Evolutionary conservation across 1,284 basidiomycete genomes (phyloP), one percentile per base, ranked within the genome.

Genomic region (Phlebopus sp.): DNA sequence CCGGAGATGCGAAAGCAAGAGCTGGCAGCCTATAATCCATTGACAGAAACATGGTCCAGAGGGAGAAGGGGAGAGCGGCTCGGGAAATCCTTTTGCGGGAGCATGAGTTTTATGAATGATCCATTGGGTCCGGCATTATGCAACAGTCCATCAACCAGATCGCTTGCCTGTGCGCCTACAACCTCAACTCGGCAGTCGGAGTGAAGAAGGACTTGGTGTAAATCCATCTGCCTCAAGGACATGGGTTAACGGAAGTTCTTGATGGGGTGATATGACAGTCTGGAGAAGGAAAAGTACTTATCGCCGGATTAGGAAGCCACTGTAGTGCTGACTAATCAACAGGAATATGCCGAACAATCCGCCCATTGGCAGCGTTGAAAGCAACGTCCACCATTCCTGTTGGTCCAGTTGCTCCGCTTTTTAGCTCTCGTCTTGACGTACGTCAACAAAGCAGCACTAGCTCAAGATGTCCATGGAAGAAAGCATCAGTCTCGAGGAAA

Each of bases 401-500:
- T n/a, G n/a, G n/a, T n/a, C n/a, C n/a, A n/a, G 6, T 25, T 10
- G 9, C n/a, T 25, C 19, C 18, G 29, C 25, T 25, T 25, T 8
- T 35, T 14, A 39, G 51, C 30, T 53, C 11, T 52, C 51, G 45
- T 35, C 15, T 31, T 25, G 43, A 15, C 19, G 21, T 30, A 27
- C 18, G 21, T 23, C 7, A 6, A 23, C 21, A 35, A 35, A 7
- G 14, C 14, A 18, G 14, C 17, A 14, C 5, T 3, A n/a, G 23
- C 40, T 18, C 25, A 30, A 42, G 42, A 84, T 82, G 77, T 78
- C 82, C 15, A 83, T 88, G 83, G 87, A 89, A 72, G 87, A 93
- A 69, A 87, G 89, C 65, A 87, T 97, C 66, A 87, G 90, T 58
- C 81, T 99, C 64, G 95, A 97, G 66, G 97, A 99, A 79, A 97